Evolutionary conservation across 2,329 filamentous ascomycete species (phyloP), one percentile per base, ranked within the genome.

Genomic region (Aureobasidium uvarum): DNA sequence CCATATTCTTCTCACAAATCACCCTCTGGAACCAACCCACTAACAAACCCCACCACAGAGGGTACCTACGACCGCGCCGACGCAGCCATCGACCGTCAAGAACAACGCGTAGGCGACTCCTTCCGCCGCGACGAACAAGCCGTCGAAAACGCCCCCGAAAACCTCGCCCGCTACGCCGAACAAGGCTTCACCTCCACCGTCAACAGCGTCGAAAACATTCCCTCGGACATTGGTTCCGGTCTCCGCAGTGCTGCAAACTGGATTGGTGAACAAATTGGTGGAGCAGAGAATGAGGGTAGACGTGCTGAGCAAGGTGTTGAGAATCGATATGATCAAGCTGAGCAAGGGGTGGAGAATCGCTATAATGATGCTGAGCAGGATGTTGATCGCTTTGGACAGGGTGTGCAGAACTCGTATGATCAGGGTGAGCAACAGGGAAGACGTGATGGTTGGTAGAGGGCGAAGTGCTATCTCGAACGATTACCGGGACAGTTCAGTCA

Each of bases 121-220:
- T 60, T 69, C 38, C 60, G 54, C 43, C 56, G 63, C 33, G 67
- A 65, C 51, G 65, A 67, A 51, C 67, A 68, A 58, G 52, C 58
- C 45, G 68, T 69, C 16, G 62, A 67, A 23, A 66, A 66, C 20
- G 66, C 64, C 18, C 67, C 67, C 13, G 48, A 46, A 5, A 66
- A 68, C 50, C 28, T 67, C 4, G 66, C 54, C 6, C 66, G 54
- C 48, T 59, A 56, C 20, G 64, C 50, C 6, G 54, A 66, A 56
- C 58, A 66, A 39, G 64, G 67, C 56, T 55, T 59, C 55, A 39
- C 63, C 54, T 65, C 66, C 46, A 56, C 56, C 33, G 67, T 67
- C n/a, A n/a, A 62, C 23, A 55, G 51, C 39, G 66, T 68, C 51
- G 66, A 69, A 54, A 65, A 68, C 56, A 65, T 66, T 2, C 68